Base-by-base conservation (phyloP, 345 rosid genomes). In the Reutealis trisperma region DNA sequence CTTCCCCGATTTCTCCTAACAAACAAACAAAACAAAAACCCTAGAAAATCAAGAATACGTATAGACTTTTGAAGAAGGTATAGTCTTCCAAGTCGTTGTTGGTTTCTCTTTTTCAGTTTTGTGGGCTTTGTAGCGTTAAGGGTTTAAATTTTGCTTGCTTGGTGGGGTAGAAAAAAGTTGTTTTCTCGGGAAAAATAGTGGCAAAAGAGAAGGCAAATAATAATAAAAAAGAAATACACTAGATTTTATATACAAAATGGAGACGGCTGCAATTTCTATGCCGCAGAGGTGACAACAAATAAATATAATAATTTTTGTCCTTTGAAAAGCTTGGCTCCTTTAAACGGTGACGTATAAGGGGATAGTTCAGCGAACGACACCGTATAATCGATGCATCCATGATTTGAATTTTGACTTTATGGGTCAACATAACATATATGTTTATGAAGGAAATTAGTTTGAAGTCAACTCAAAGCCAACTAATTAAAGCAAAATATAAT, bases 231-330 rank as follows among this genome's bases (percentile, higher is more conserved):
- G 45, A 42, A 61, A 44, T 9, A 73, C n/a, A n/a, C n/a, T n/a
- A n/a, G n/a, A n/a, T n/a, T n/a, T n/a, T 15, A 61, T 24, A 18
- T 12, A 42, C 30, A 15, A 21, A n/a, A n/a, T 9, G 45, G 68
- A 47, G 76, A 73, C 54, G 76, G 67, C 76, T 73, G 69, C 68
- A 63, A 62, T 62, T 42, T 72, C 67, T 42, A 60, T 60, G 76
- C 76, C n/a, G 69, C 60, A 69, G 77, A 63, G 65, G 30, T 54
- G 47, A 44, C 74, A 21, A 32, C n/a, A 42, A 66, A 21, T 15
- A 34, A 34, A 34, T 37, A 37, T 37, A 6, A 37, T 37, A 2
- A 37, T 37, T 37, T 4, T 5, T 37, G 4, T 4, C 0, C 0
- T 37, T 37, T 37, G 6, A 37, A 34, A 37, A 37, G 41, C 5